A percentile compares a stretch with the other conserved stretches of the same genome.
Conservation (phyloP, 495 filamentous ascomycete genomes). For the Penicillium herquei region DNA sequence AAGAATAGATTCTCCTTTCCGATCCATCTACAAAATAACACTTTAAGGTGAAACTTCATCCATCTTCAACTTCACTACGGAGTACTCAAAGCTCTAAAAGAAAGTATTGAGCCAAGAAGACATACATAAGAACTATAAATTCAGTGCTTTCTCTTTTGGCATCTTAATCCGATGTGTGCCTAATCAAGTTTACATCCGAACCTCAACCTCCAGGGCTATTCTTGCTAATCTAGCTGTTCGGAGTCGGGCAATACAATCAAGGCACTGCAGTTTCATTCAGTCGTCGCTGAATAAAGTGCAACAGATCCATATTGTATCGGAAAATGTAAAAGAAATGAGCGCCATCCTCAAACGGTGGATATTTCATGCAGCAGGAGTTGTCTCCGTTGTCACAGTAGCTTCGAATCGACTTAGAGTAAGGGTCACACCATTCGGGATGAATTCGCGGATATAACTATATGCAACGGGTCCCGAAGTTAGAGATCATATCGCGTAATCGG, state of each 20-base stretch:
- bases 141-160: no score
- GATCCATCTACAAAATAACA: no score
- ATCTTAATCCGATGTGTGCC: no score
- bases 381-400: conserved; percentile 28
- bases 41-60: no score
- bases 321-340: conserved; percentile 18
- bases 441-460: conserved; percentile 25
- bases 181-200: no score
- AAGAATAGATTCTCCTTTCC: no score
- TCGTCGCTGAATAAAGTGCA: conserved; percentile 15
- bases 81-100: no score
- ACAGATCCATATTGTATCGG: conserved; percentile 18
- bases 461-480: background rate
- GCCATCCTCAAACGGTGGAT: conserved; percentile 2
- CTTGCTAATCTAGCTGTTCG: background rate
- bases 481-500: background rate
- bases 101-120: no score
- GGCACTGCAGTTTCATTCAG: background rate
- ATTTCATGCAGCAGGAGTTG: conserved; percentile 17
- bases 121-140: no score
- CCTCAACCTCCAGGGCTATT: no score
- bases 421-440: conserved; percentile 21
- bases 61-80: no score
- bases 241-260: background rate
- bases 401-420: conserved; percentile 15